Conservation (phyloP, 371 early-diverging fungal genomes). For the Mucor velutinosus region DNA sequence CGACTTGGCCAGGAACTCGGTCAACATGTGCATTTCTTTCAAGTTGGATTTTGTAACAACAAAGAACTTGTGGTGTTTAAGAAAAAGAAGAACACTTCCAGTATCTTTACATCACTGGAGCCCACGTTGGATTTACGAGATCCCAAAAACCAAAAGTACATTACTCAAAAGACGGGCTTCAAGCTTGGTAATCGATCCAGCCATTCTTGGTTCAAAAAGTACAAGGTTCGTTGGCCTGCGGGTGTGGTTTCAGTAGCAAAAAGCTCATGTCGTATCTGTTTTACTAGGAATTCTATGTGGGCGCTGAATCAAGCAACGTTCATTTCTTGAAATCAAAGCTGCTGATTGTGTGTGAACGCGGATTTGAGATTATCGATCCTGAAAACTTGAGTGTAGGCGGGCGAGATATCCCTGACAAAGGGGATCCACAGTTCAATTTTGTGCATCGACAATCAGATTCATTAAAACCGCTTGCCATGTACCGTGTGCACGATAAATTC, state of each 20-base stretch:
- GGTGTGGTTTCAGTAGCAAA: no score
- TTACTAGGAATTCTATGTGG: constrained; percentile 77
- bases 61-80: constrained; percentile 61
- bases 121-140: constrained; percentile 47
- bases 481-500: constrained; percentile 64
- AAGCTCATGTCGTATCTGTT: neutral
- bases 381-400: constrained; percentile 53
- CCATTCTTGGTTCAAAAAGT: constrained; percentile 42
- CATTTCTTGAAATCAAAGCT: constrained; percentile 75
- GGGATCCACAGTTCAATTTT: constrained; percentile 74
- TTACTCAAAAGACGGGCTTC: constrained; percentile 18
- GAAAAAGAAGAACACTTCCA: constrained; percentile 52
- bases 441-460: constrained; percentile 66
- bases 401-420: constrained; percentile 58
- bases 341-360: constrained; percentile 77
- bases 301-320: constrained; percentile 73
- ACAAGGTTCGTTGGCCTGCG: constrained; percentile 14
- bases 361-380: constrained; percentile 83
- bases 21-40: constrained; percentile 71
- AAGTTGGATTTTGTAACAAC: constrained; percentile 64
- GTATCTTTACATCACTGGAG: constrained; percentile 44
- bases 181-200: constrained; percentile 31
- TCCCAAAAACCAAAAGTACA: constrained; percentile 32
- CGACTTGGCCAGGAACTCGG: constrained; percentile 55
- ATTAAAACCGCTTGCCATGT: constrained; percentile 76